A percentile compares a stretch with the other conserved stretches of the same genome.
Conservation (phyloP, 1,284 basidiomycete species). For the Pseudozyma hubeiensis region DNA sequence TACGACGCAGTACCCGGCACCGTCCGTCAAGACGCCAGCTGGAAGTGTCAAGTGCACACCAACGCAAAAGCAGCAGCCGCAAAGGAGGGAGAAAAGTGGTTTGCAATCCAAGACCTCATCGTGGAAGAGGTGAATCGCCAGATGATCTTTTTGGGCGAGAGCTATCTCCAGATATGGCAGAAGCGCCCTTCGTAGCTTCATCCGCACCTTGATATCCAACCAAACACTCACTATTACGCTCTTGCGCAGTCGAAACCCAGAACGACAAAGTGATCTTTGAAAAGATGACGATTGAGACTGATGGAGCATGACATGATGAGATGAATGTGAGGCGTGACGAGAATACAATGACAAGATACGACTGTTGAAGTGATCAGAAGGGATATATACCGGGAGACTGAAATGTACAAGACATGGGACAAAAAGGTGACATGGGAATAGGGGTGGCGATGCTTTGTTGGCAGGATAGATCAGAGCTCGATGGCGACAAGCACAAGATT, state of each 20-base stretch:
- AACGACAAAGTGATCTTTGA: neutral
- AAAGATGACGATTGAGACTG: neutral
- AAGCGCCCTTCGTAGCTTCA: neutral
- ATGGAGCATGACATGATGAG: slow-evolving; percentile 3
- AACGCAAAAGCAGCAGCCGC: neutral
- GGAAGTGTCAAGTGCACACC: slow-evolving; percentile 89
- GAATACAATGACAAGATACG: slow-evolving; percentile 18
- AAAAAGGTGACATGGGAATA: slow-evolving; percentile 2
- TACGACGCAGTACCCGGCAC: slow-evolving; percentile 95
- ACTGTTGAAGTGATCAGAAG: slow-evolving; percentile 30
- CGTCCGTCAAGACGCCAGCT: slow-evolving; percentile 84
- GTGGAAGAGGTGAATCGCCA: slow-evolving; percentile 94
- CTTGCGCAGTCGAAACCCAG: no score
- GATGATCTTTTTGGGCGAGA: slow-evolving; percentile 98
- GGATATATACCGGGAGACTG: slow-evolving; percentile 29
- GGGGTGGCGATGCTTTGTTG: neutral
- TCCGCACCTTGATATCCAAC: neutral
- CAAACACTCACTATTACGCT: no score
- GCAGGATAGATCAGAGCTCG: slow-evolving; percentile 24
- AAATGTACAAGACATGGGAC: neutral
- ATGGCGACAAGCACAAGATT: slow-evolving; percentile 47
- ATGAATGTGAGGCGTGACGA: slow-evolving; percentile 7
- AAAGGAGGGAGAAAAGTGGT: slow-evolving; percentile 81
- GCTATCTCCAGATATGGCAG: slow-evolving; percentile 76
- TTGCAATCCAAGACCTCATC: slow-evolving; percentile 94